Conservation (phyloP, 345 rosid genomes). For the Lumnitzera racemosa region DNA sequence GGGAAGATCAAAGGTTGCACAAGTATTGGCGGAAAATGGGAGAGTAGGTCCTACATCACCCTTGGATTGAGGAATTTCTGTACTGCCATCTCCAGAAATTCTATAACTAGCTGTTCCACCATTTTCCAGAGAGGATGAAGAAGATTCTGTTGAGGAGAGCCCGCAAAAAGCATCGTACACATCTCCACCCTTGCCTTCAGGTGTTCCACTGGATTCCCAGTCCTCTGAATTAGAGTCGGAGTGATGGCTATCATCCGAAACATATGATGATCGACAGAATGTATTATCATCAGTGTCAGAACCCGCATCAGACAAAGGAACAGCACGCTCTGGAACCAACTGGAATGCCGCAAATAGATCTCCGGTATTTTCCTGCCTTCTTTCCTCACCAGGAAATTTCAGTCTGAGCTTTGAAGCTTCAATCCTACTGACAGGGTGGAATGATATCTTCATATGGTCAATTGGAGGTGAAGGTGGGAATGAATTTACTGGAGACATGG, state of each 20-base stretch:
- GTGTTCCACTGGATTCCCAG: conserved; percentile 67
- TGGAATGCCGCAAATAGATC: conserved; percentile 79
- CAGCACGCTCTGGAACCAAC: conserved; percentile 63
- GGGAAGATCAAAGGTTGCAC: conserved; percentile 42
- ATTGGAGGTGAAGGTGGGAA: conserved; percentile 80
- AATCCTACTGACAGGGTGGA: conserved; percentile 53
- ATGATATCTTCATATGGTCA: conserved; percentile 85
- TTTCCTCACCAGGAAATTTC: conserved; percentile 51
- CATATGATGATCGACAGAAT: conserved; percentile 68
- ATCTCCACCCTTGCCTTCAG: conserved; percentile 38
- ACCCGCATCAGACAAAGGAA: conserved; percentile 24
- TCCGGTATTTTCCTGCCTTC: conserved; percentile 23
- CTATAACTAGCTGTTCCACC: conserved; percentile 11
- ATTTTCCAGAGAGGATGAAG: conserved; percentile 28
- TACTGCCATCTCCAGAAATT: conserved; percentile 6
- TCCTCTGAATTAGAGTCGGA: conserved; percentile 73
- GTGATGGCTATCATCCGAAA: conserved; percentile 64
- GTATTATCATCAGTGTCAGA: conserved; percentile 78
- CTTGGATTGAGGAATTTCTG: conserved; percentile 13
- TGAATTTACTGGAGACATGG: conserved; percentile 32
- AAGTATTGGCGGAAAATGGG: conserved; percentile 7
- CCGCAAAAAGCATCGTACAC: conserved; percentile 33
- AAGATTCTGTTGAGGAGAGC: conserved; percentile 28
- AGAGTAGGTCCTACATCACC: conserved; percentile 31
- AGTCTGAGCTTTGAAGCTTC: conserved; percentile 63